Evolutionary conservation across 2,329 filamentous ascomycete genomes (phyloP), one percentile per base, ranked within the genome.

Genomic region (Fusarium ambrosium): DNA sequence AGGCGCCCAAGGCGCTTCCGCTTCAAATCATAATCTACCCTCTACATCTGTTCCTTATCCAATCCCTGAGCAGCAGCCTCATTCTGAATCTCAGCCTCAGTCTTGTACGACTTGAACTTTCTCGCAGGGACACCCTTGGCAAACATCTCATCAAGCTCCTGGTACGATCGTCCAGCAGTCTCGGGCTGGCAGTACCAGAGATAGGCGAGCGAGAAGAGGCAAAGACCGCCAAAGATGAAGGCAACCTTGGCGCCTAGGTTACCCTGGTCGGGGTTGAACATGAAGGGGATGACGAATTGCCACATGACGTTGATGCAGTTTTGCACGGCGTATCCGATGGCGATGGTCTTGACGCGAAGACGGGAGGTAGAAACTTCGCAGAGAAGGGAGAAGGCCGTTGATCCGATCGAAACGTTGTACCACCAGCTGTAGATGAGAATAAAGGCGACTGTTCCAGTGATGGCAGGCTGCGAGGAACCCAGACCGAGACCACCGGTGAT

Each of bases 61-160:
- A 66, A 13, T 4, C 63, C 67, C 13, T 48, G 51, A 4, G 59
- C 68, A 13, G 68, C 68, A 18, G 68, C 68, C 43, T 70, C 68
- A 10, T 68, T 70, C 29, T 70, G 64, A 2, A 68, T 43, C 34
- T 70, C 41, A 16, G 60, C 68, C 24, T 70, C 68, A 7, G 68
- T 70, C 36, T 62, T 70, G n/a, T 68, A 70, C 18, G 53, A 27
- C 45, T 68, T 68, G 36, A 68, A 70, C 43, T 70, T 62, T 5
- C 65, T 48, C 16, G 68, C 45, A 4, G 68, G 56, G 14, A 73
- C n/a, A 16, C 67, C 62, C 45, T 66, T 68, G 8, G 62, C 64
- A 62, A 74, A 74, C 72, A 72, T 73, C 48, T 73, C 69, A 53
- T 74, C 70, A 13, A 75, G 41, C 41, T 69, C 71, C n/a, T 78